These are phyloP conservation scores for Xylaria acuta DNA, from an alignment of 495 filamentous ascomycete genomes.

Conservation along the genomic window DNA sequence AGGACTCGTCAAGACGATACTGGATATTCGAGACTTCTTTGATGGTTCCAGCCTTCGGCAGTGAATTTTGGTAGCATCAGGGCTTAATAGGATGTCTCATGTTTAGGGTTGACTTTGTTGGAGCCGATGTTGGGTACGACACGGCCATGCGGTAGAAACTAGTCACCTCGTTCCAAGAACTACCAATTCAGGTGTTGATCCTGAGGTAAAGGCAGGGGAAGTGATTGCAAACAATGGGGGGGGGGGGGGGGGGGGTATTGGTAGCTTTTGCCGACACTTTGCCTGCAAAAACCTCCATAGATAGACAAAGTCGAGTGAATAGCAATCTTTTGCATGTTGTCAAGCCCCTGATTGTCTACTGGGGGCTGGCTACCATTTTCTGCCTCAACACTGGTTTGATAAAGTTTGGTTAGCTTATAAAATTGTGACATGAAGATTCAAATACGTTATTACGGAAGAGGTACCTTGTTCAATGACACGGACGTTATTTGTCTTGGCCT, in stretches of 20 bases:
- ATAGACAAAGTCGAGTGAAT: constrained; percentile 7
- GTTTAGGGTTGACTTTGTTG: neutral
- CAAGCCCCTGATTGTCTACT: constrained; percentile 17
- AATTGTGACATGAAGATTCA: neutral
- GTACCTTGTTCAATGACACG: constrained; percentile 87
- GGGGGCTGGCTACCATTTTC: constrained; percentile 55
- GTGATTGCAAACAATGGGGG: neutral
- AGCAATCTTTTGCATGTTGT: neutral
- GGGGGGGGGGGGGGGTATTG: too few species aligned
- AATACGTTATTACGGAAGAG: constrained; percentile 31
- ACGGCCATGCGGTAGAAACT: neutral
- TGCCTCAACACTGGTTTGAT: constrained; percentile 59
- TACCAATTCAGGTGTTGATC: neutral
- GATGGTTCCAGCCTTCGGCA: neutral
- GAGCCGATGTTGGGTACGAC: neutral
- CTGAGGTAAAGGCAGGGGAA: neutral
- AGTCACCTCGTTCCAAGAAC: neutral
- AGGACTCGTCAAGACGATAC: constrained; percentile 38
- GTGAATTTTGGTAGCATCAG: neutral
- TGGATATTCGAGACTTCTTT: constrained; percentile 36
- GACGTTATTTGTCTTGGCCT: constrained; percentile 83
- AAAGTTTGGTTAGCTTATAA: constrained; percentile 1
- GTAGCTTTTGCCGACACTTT: constrained; percentile 10
- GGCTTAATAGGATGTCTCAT: neutral
- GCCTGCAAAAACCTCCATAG: neutral